Evolutionary conservation across 2,329 filamentous ascomycete species (phyloP).

Genomic region (Coniosporium tulheliwenetii): DNA sequence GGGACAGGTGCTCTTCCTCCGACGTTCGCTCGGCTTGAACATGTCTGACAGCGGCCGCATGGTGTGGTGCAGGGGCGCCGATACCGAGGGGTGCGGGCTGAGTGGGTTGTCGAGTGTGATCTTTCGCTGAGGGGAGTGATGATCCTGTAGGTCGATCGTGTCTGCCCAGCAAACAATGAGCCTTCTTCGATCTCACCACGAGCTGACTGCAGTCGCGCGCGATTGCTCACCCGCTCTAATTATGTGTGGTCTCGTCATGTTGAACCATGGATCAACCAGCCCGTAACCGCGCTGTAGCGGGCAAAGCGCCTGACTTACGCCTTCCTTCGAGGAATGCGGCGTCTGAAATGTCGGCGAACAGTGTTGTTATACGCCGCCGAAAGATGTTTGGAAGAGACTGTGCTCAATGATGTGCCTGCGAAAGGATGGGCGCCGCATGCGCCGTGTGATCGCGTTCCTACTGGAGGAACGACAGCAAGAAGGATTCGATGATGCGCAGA

Average conservation of each 20-base stretch:
- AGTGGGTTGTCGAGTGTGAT: constrained; percentile 48
- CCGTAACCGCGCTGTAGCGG: too few relatives aligned
- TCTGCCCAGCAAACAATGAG: constrained; percentile 36
- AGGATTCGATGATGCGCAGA: too few relatives aligned
- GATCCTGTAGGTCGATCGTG: constrained; percentile 87
- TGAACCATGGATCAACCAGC: neutral
- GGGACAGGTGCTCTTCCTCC: constrained; percentile 53
- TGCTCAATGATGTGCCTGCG: too few relatives aligned
- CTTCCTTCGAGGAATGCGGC: too few relatives aligned
- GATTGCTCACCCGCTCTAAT: constrained; percentile 35
- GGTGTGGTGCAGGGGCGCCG: constrained; percentile 56
- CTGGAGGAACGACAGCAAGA: too few relatives aligned
- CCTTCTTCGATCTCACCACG: too few relatives aligned
- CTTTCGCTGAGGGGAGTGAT: constrained; percentile 68
- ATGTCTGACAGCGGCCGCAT: constrained; percentile 70
- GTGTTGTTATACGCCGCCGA: too few relatives aligned
- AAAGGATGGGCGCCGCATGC: too few relatives aligned
- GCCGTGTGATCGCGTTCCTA: too few relatives aligned
- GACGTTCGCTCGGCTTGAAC: constrained; percentile 58
- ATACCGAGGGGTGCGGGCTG: constrained; percentile 34
- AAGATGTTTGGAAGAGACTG: too few relatives aligned
- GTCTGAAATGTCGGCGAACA: too few relatives aligned
- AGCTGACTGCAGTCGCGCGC: neutral
- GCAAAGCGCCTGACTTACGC: too few relatives aligned
- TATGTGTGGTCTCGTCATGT: constrained; percentile 40